These are phyloP conservation scores for Fusarium brevicatenulatum DNA, from an alignment of 2,329 filamentous ascomycete genomes.

Conservation along the genomic window DNA sequence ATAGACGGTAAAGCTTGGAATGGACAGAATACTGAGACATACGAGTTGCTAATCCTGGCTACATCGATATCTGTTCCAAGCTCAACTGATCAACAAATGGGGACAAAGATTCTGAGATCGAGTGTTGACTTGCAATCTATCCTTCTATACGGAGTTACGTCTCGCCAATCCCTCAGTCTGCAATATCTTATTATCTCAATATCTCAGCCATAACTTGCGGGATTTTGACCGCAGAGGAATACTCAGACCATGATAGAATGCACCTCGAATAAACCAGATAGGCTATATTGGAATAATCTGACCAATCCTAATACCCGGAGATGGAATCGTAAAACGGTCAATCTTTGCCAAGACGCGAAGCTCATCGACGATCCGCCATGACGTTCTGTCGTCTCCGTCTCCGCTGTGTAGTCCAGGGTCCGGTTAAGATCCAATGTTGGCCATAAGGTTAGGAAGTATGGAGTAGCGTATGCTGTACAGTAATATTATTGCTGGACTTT, in stretches of 20 bases:
- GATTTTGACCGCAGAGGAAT: slow-evolving; percentile 25
- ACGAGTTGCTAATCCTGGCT: neutral
- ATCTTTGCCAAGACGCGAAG: slow-evolving; percentile 30
- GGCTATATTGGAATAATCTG: neutral
- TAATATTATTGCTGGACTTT: slow-evolving; percentile 19
- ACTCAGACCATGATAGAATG: neutral
- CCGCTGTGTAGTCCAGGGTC: slow-evolving; percentile 31
- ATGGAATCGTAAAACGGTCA: slow-evolving; percentile 9
- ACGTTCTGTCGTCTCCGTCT: slow-evolving; percentile 16
- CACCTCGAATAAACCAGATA: neutral
- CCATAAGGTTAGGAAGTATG: slow-evolving; percentile 27
- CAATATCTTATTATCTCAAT: neutral
- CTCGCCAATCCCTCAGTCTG: slow-evolving; percentile 2
- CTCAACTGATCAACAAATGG: neutral
- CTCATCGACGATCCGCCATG: slow-evolving; percentile 38
- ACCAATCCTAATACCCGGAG: slow-evolving; percentile 23
- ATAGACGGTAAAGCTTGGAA: slow-evolving; percentile 11
- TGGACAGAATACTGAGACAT: slow-evolving; percentile 14
- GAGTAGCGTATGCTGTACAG: slow-evolving; percentile 24
- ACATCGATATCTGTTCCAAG: neutral
- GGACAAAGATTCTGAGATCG: neutral
- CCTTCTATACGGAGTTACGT: neutral
- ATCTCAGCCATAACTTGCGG: slow-evolving; percentile 15
- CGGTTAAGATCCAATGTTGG: slow-evolving; percentile 27
- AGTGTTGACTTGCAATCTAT: slow-evolving; percentile 9